Evolutionary conservation across 176 grass and related monocot species (phyloP).

Genomic region (Musa itinerans): DNA sequence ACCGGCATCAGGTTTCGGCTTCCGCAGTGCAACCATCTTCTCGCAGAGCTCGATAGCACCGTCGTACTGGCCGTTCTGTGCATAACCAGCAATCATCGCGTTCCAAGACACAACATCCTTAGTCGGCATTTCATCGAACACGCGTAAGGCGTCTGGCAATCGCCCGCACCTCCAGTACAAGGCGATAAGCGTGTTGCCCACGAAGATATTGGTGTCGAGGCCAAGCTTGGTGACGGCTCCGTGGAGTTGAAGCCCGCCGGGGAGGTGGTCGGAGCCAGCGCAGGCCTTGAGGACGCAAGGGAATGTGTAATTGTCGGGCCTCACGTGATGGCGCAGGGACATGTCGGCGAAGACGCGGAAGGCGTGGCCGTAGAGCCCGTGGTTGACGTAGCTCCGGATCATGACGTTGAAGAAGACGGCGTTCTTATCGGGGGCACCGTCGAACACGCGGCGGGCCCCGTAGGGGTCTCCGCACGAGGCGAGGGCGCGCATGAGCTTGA

Average conservation of each 20-base stretch:
- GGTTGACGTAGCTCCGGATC: slow-evolving; percentile 44
- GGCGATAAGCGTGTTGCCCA: slow-evolving; percentile 48
- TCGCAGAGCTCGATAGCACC: slow-evolving; percentile 33
- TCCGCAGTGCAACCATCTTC: slow-evolving; percentile 28
- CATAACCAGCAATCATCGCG: slow-evolving; percentile 54
- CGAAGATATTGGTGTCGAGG: slow-evolving; percentile 43
- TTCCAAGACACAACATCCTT: slow-evolving; percentile 73
- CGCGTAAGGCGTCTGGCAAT: slow-evolving; percentile 28
- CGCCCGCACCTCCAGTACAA: slow-evolving; percentile 48
- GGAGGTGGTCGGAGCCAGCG: slow-evolving; percentile 29
- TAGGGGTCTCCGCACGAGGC: slow-evolving; percentile 49
- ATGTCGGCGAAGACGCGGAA: slow-evolving; percentile 46
- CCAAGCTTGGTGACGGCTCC: slow-evolving; percentile 24
- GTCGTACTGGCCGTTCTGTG: slow-evolving; percentile 19
- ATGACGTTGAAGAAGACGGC: slow-evolving; percentile 58
- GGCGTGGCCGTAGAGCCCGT: slow-evolving; percentile 37
- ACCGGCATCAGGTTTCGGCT: slow-evolving; percentile 41
- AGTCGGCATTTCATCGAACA: slow-evolving; percentile 56
- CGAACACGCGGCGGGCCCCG: slow-evolving; percentile 37
- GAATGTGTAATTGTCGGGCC: slow-evolving; percentile 65
- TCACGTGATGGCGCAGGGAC: slow-evolving; percentile 24
- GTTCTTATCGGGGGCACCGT: slow-evolving; percentile 11
- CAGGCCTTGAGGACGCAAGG: slow-evolving; percentile 69
- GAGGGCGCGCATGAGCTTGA: slow-evolving; percentile 71
- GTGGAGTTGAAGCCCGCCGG: slow-evolving; percentile 43